phyloP scores from a whole-genome alignment of 345 rosid genomes.

The Eucalyptus polybractea region DNA sequence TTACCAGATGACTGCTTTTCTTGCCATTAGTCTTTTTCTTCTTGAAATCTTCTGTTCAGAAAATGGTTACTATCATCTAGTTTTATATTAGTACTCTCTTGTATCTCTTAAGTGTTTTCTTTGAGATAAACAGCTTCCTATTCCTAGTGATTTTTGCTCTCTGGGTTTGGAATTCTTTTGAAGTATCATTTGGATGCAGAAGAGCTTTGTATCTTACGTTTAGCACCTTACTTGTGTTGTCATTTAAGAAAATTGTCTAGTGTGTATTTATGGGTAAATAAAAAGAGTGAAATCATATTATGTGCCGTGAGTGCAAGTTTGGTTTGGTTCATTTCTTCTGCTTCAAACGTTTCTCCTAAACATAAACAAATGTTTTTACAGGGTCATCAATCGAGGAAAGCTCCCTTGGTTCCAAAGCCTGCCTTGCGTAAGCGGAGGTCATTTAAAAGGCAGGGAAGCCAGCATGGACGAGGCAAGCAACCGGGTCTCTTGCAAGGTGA shows the following conservation, averaged over 20 bases:
- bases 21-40: background rate
- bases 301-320: background rate
- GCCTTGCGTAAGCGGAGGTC: conserved; percentile 68
- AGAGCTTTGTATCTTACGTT: background rate
- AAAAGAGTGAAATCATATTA: background rate
- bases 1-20: background rate
- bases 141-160: background rate
- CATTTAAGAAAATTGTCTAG: background rate
- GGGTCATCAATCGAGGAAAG: conserved; percentile 52
- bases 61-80: background rate
- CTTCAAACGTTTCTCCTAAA: background rate
- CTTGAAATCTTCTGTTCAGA: background rate
- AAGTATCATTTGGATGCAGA: background rate
- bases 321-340: background rate
- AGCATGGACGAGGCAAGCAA: conserved; percentile 65
- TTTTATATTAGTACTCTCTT: background rate
- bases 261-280: background rate
- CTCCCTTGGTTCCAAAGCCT: conserved; percentile 44
- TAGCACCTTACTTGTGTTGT: background rate
- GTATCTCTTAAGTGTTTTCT: background rate
- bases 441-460: conserved; percentile 60
- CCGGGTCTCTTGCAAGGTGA: conserved; percentile 41
- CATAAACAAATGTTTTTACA: conserved; percentile 1
- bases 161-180: background rate
- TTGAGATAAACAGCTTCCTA: background rate